phyloP scores from a whole-genome alignment of 2,329 filamentous ascomycete species.

The Mariannaea elegans region DNA sequence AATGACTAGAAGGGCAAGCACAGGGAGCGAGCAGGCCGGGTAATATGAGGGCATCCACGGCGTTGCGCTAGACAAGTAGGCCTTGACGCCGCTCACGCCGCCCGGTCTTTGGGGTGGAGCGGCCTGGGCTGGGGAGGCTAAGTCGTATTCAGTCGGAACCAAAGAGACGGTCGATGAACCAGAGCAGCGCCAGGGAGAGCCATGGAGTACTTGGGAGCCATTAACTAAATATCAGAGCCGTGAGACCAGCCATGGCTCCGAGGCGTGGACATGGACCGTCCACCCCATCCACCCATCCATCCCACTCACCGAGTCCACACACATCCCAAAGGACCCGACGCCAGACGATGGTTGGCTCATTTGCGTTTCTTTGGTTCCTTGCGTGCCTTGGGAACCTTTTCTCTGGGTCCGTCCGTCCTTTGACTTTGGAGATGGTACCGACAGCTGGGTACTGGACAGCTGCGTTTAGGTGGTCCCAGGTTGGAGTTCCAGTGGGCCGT shows the following conservation, averaged over 20 bases:
- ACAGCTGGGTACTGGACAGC: constrained; percentile 37
- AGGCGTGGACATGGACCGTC: constrained; percentile 4
- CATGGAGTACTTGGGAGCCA: neutral
- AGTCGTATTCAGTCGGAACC: constrained; percentile 27
- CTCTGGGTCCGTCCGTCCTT: constrained; percentile 11
- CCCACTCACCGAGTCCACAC: neutral
- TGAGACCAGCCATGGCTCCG: neutral
- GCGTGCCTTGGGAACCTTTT: neutral
- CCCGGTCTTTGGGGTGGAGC: constrained; percentile 36
- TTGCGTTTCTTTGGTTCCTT: neutral
- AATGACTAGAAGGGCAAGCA: constrained; percentile 21
- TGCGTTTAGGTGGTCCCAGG: constrained; percentile 30
- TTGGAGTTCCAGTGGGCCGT: constrained; percentile 30
- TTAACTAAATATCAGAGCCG: neutral
- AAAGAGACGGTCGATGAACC: constrained; percentile 15
- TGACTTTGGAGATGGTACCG: constrained; percentile 30
- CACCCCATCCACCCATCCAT: neutral
- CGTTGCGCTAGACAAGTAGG: constrained; percentile 40
- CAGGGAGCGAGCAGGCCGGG: constrained; percentile 31
- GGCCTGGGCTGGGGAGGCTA: constrained; percentile 25
- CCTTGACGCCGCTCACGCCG: constrained; percentile 43
- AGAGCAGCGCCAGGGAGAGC: constrained; percentile 1
- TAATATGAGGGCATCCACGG: constrained; percentile 43
- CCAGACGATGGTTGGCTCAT: neutral
- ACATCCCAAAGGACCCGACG: neutral